Percentiles rank a stretch among this genome's conserved stretches.
These are phyloP conservation scores for Candida namnaoensis DNA, from an alignment of 805 yeast species.

Conservation along the genomic window DNA sequence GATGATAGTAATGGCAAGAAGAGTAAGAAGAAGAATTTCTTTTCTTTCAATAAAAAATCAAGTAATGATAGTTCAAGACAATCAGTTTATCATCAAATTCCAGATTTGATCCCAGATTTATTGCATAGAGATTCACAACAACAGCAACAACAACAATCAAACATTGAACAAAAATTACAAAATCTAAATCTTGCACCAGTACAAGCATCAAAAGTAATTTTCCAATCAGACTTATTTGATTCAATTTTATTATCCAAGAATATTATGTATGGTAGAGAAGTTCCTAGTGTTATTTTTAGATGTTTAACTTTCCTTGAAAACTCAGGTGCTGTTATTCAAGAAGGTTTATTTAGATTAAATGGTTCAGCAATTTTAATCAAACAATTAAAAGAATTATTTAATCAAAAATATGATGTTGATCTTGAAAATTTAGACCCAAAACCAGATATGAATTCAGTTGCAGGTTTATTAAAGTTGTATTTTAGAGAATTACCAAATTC, in stretches of 20 bases:
- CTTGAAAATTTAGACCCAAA: slow-evolving; percentile 32
- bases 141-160: slow-evolving; percentile 9
- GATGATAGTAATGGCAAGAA: slow-evolving; percentile 26
- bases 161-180: slow-evolving; percentile 21
- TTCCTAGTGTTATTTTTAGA: slow-evolving; percentile 70
- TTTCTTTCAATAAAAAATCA: slow-evolving; percentile 40
- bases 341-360: slow-evolving; percentile 85
- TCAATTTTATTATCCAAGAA: slow-evolving; percentile 46
- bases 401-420: slow-evolving; percentile 60
- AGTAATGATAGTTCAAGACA: slow-evolving; percentile 1
- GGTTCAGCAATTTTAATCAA: slow-evolving; percentile 79
- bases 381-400: slow-evolving; percentile 60
- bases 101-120: neutral
- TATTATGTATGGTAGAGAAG: slow-evolving; percentile 29
- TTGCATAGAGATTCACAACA: neutral
- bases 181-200: slow-evolving; percentile 17
- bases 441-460: slow-evolving; percentile 74
- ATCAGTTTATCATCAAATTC: too few relatives aligned
- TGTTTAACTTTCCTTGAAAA: slow-evolving; percentile 61
- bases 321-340: slow-evolving; percentile 71
- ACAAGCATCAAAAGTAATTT: slow-evolving; percentile 32
- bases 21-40: slow-evolving; percentile 47
- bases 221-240: slow-evolving; percentile 54
- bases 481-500: slow-evolving; percentile 68
- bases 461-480: slow-evolving; percentile 79